Evolutionary conservation across 2,329 filamentous ascomycete genomes (phyloP).

Genomic region (Ophiostoma pallidulum): DNA sequence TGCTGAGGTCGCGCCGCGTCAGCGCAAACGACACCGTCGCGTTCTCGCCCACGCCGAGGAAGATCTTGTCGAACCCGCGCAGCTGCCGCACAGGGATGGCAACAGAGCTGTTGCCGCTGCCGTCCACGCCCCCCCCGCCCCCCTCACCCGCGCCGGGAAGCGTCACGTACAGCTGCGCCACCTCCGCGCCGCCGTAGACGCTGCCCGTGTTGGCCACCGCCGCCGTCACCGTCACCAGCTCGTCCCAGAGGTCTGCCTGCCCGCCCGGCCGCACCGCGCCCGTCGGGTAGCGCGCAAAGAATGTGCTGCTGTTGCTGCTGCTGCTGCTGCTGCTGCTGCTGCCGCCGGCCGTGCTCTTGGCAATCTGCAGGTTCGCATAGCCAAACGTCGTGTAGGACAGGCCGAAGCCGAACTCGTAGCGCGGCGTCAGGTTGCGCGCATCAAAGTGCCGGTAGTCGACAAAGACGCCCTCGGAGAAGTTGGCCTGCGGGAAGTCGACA

Average conservation of each 20-base stretch:
- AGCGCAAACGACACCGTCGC: slow-evolving; percentile 41
- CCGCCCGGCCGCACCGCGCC: slow-evolving; percentile 35
- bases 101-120: neutral
- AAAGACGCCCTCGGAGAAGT: slow-evolving; percentile 29
- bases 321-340: no score
- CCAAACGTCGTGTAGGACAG: slow-evolving; percentile 46
- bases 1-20: slow-evolving; percentile 54
- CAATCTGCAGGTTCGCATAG: slow-evolving; percentile 30
- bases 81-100: slow-evolving; percentile 44
- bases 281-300: slow-evolving; percentile 27
- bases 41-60: slow-evolving; percentile 33
- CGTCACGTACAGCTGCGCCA: slow-evolving; percentile 35
- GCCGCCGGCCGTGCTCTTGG: slow-evolving; percentile 21
- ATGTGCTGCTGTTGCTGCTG: slow-evolving; percentile 14
- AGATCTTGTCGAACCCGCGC: slow-evolving; percentile 56
- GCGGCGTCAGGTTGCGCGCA: slow-evolving; percentile 34
- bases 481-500: slow-evolving; percentile 23
- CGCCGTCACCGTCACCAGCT: slow-evolving; percentile 30
- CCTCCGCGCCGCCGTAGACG: slow-evolving; percentile 33
- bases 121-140: no score
- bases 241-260: slow-evolving; percentile 37
- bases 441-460: slow-evolving; percentile 48
- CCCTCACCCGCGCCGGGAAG: slow-evolving; percentile 24
- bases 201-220: slow-evolving; percentile 32
- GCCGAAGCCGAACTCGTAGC: slow-evolving; percentile 47